phyloP scores from a whole-genome alignment of 2,329 filamentous ascomycete species.

The Colletotrichum tropicale region DNA sequence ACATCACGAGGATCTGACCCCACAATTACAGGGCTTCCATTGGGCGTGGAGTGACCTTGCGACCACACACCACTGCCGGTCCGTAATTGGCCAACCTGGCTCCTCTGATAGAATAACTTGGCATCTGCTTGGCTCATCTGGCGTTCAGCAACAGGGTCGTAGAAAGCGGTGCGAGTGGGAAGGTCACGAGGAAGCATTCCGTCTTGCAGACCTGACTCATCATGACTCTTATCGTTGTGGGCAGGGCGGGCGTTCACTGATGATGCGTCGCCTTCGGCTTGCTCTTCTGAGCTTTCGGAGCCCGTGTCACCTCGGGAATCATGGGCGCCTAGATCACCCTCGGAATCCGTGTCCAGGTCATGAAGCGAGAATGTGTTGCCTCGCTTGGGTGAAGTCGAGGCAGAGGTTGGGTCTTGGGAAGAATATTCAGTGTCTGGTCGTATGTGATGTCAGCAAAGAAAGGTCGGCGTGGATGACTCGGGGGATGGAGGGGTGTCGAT shows the following conservation, averaged over 20 bases:
- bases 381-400: constrained; percentile 21
- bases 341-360: constrained; percentile 13
- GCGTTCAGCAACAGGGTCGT: constrained; percentile 92
- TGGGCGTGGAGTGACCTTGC: constrained; percentile 44
- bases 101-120: constrained; percentile 94
- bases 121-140: constrained; percentile 93
- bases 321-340: constrained; percentile 8
- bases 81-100: constrained; percentile 66
- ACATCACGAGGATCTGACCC: constrained; percentile 21
- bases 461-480: background rate
- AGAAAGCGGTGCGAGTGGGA: constrained; percentile 80
- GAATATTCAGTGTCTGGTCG: background rate
- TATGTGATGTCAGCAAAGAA: background rate
- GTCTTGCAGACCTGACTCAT: constrained; percentile 39
- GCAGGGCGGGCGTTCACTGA: background rate
- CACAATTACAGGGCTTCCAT: constrained; percentile 50
- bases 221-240: background rate
- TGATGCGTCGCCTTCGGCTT: background rate
- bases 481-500: background rate
- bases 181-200: constrained; percentile 67
- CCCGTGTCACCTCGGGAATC: constrained; percentile 14
- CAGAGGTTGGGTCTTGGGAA: constrained; percentile 12
- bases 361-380: constrained; percentile 3
- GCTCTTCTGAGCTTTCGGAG: constrained; percentile 2
- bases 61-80: constrained; percentile 39